Percentiles rank a stretch among this genome's conserved stretches.
These are phyloP conservation scores for Leishmania gerbilli DNA, from an alignment of 208 protist species.

Conservation along the genomic window DNA sequence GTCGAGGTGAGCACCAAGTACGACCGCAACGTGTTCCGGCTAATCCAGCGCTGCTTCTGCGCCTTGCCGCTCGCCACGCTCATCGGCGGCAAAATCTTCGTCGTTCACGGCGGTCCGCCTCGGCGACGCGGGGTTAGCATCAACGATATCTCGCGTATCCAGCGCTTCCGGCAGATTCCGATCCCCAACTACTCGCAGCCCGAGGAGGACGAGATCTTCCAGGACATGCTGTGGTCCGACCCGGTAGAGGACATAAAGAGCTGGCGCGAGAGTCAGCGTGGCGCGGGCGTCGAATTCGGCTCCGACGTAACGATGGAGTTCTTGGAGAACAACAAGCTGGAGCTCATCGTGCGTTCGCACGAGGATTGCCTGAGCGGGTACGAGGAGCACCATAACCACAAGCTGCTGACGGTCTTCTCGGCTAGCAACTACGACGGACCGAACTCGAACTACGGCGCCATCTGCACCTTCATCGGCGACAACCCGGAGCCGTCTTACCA, in stretches of 20 bases:
- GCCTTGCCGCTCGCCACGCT: constrained; percentile 84
- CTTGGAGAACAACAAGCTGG: constrained; percentile 92
- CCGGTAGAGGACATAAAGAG: constrained; percentile 81
- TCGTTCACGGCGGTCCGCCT: constrained; percentile 88
- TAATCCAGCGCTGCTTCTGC: constrained; percentile 91
- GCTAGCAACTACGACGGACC: constrained; percentile 98
- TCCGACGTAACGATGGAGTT: constrained; percentile 95
- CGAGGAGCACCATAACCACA: constrained; percentile 92
- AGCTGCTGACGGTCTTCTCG: constrained; percentile 97
- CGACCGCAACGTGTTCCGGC: constrained; percentile 88
- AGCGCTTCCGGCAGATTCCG: constrained; percentile 89
- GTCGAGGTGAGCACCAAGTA: constrained; percentile 99
- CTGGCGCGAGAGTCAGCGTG: constrained; percentile 89
- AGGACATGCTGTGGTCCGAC: constrained; percentile 97
- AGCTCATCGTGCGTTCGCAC: constrained; percentile 95
- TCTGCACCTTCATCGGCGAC: constrained; percentile 78
- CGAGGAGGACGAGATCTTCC: constrained; percentile 95
- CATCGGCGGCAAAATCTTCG: constrained; percentile 78
- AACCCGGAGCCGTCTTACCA: constrained; percentile 71
- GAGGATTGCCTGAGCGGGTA: constrained; percentile 95
- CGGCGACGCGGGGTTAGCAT: constrained; percentile 76
- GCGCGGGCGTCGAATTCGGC: constrained; percentile 96
- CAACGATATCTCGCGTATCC: constrained; percentile 82
- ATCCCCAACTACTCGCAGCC: constrained; percentile 86
- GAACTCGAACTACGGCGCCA: constrained; percentile 81